Base-by-base conservation (phyloP, 495 filamentous ascomycete species). In the Umbilicaria muhlenbergii region DNA sequence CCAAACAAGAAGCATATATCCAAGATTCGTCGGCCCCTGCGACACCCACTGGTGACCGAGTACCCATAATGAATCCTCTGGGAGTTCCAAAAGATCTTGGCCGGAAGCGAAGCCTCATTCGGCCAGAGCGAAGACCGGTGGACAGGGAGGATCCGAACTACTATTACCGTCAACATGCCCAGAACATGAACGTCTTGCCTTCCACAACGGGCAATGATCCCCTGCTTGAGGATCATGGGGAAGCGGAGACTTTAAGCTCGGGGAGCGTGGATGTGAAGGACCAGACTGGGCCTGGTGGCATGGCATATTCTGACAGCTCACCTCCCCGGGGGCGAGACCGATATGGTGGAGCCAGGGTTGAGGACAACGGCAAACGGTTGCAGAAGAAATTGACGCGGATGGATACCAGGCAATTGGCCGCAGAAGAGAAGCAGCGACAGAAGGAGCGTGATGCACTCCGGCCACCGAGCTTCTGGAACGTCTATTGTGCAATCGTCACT, bases 201-300 rank as follows among this genome's bases (percentile, higher is more conserved):
- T 94, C 91, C 0, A 80, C 81, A 15, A 95, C 91, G 0, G 91
- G 92, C 39, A 80, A 92, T 49, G 91, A 95, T 57, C 87, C 87
- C 5, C 70, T 91, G 24, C 55, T 80, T 18, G 88, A 94, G 57
- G 79, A 75, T 36, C 48, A 81, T 39, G 72, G 63, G 5, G 74
- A 81, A 53, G 58, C 54, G 32, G 71, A 71, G 40, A 78, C 73
- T 0, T 59, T 69, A 44, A 71, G 71, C 46, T 71, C 70, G 3
- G 68, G 66, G 18, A 74, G 70, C 40, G 66, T 67, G 34, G 72
- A 77, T 41, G 44, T 68, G 36, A 79, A 75, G 49, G 48, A 56
- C 13, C 61, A 68, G 42, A 63, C 65, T 43, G 39, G 33, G 17
- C 58, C 56, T 47, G 50, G 19, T 33, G 62, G 24, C 57, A 65